Evolutionary conservation across 495 filamentous ascomycete species (phyloP), one percentile per base, ranked within the genome.

Genomic region (Penicillium crystallinum): DNA sequence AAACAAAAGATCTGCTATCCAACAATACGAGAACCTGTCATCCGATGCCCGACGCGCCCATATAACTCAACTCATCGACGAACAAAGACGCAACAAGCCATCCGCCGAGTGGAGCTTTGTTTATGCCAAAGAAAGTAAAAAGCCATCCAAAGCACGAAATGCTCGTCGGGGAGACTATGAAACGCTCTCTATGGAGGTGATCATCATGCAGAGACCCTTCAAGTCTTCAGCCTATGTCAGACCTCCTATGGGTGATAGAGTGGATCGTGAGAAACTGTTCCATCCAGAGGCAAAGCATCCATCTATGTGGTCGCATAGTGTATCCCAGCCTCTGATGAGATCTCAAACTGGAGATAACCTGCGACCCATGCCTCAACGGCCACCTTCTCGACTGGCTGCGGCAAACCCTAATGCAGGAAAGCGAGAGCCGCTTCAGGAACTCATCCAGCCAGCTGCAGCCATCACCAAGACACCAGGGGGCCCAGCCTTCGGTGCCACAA

Each of bases 41-140:
- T 50, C 60, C 0, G 52, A 58, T 18, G 37, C 52, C 27, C 65
- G 61, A 9, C 64, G 67, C 1, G 58, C 60, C 9, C 69, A 70
- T 54, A 61, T 74, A 18, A 70, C 68, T 23, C 59, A 61, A 22
- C 39, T 72, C 36, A 67, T 74, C 10, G 56, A 62, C 21, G 66
- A 70, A 43, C 57, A 65, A 27, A 50, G 55, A 41, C 46, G 57
- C 19, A 53, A 36, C n/a, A 54, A 67, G 18, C 57, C 61, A 9
- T 48, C 42, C 0, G 66, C 62, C 11, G 61, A 71, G 41, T 73
- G 71, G 71, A 68, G 59, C 14, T 71, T 58, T 39, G 67, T 68
- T 10, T 75, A 72, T 58, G 66, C 63, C 6, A 68, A 72, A 29
- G 65, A 67, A 36, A 53, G 65, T 4, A 53, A 54, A 12, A 54